Evolutionary conservation across 1,139 yeast species (phyloP).

Genomic region (Sporopachydermia cereana): DNA sequence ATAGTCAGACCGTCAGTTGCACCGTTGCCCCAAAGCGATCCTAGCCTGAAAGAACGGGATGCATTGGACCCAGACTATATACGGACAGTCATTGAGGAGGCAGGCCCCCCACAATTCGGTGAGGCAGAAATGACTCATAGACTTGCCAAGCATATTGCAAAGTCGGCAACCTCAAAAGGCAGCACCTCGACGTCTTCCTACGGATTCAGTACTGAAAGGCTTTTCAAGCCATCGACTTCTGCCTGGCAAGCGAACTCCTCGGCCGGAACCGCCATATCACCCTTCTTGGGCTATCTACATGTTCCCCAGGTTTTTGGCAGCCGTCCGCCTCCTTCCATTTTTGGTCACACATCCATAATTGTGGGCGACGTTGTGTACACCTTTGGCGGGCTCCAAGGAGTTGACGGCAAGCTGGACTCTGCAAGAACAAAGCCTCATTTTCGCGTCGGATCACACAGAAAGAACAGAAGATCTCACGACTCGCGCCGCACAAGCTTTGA

Average conservation of each 20-base stretch:
- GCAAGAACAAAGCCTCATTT: neutral
- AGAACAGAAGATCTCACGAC: neutral
- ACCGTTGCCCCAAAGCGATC: neutral
- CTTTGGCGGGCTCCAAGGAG: neutral
- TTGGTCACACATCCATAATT: neutral
- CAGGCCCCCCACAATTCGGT: slow-evolving; percentile 1
- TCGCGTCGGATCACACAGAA: too few relatives aligned
- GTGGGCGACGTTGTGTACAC: neutral
- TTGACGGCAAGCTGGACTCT: neutral
- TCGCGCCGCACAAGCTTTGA: neutral
- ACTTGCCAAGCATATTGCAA: neutral
- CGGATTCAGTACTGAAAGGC: neutral
- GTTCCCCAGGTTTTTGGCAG: neutral
- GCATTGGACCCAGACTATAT: neutral
- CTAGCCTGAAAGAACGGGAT: neutral
- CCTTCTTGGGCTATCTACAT: slow-evolving; percentile 3
- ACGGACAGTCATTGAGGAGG: neutral
- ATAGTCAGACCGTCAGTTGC: neutral
- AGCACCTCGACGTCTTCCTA: neutral
- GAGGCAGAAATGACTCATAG: slow-evolving; percentile 3
- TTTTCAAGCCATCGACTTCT: neutral
- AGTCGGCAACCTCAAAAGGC: neutral
- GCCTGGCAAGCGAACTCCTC: neutral
- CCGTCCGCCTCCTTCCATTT: neutral
- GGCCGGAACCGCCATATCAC: neutral